These are phyloP conservation scores for Lactifluus rugatus DNA, from an alignment of 768 basidiomycete genomes.

Conservation along the genomic window DNA sequence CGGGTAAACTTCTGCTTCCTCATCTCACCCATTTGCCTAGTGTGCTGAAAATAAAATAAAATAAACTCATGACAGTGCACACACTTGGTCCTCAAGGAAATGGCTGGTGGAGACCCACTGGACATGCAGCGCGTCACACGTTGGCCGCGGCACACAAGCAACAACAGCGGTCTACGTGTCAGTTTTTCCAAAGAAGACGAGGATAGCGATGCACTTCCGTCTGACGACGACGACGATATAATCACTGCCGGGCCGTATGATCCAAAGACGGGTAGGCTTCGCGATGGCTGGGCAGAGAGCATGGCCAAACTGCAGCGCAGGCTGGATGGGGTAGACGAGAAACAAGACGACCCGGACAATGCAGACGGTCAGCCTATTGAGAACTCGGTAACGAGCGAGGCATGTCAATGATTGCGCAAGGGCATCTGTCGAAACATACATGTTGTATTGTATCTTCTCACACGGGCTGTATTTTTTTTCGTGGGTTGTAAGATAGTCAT, in stretches of 20 bases:
- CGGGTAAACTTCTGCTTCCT: conserved; percentile 41
- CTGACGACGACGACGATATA: conserved; percentile 16
- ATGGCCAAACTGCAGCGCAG: background rate
- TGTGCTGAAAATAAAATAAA: background rate
- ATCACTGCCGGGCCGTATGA: conserved; percentile 19
- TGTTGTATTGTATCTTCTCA: background rate
- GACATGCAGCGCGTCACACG: conserved; percentile 70
- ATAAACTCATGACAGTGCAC: conserved; percentile 51
- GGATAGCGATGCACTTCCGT: conserved; percentile 27
- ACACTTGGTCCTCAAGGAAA: conserved; percentile 49
- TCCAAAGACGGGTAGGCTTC: conserved; percentile 13
- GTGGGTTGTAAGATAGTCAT: background rate
- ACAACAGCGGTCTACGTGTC: conserved; percentile 36
- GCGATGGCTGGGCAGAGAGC: conserved; percentile 11
- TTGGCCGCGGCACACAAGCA: conserved; percentile 53
- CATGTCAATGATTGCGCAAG: background rate
- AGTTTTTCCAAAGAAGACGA: conserved; percentile 52
- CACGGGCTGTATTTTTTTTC: background rate
- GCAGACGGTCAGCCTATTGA: background rate
- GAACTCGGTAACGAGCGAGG: background rate
- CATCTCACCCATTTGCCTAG: background rate
- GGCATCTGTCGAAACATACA: background rate
- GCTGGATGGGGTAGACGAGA: background rate
- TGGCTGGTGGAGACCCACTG: conserved; percentile 65
- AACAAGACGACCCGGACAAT: background rate